Evolutionary conservation across 371 early-diverging fungal genomes (phyloP), one percentile per base, ranked within the genome.

Genomic region (Rhizomucor pusillus): DNA sequence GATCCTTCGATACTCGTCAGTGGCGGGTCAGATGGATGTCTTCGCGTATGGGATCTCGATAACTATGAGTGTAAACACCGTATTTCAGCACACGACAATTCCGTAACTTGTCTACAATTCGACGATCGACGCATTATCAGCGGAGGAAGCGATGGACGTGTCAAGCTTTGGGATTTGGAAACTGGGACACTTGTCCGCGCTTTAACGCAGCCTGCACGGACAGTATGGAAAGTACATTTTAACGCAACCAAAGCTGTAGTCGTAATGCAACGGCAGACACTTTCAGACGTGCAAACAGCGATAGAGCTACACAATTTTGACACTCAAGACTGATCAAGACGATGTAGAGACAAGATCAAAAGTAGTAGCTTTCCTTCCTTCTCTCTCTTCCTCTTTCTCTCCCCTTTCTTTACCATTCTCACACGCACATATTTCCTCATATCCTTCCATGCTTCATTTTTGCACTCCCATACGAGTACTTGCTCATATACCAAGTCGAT

Each of bases 1-100:
- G 52, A 72, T 84, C 73, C 76, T 11, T 57, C 80, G 37, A 78
- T 79, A 24, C 72, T 92, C 37, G 87, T 91, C 47, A 93, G 85
- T 45, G 93, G 91, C 11, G 86, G 91, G 9, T 91, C 92, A 14
- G 97, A 97, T 70, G 86, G 92, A 1, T 83, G 84, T 25, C 73
- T 92, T 24, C 81, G 90, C 10, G 77, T 96, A 19, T 98, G 98
- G 98, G 80, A 84, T 29, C 80, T 90, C 19, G 67, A 66, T 9
- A 80, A 63, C 13, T 75, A 71, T 49, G 71, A 77, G 49, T 84
- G 90, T 43, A 76, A 79, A 47, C 81, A 81, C 46, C 76, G 80
- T 23, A 81, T 91, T 11, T 82, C 82, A 19, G 91, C 91, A 0
- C 93, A 93, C 56, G 71, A 82, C 16, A 89, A 88, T 39, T 90